Percentiles rank a stretch among this genome's conserved stretches.
Conservation (phyloP, 2,329 filamentous ascomycete species). For the Ascochyta viciae-villosae region DNA sequence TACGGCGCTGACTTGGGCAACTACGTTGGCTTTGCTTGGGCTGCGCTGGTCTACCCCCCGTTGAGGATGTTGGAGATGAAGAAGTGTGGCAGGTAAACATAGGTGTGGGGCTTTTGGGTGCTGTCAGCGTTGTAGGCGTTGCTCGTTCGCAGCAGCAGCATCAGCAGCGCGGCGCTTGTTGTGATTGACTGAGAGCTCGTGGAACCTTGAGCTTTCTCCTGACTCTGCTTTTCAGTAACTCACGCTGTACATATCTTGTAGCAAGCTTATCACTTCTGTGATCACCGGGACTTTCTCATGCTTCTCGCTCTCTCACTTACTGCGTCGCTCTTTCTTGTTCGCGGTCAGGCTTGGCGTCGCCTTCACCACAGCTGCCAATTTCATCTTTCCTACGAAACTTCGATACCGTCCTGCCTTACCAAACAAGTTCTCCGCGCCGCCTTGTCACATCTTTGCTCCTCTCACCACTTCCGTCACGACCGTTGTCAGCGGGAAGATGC, state of each 20-base stretch:
- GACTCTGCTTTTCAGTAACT: no score
- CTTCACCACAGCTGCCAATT: conserved; percentile 4
- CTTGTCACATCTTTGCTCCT: neutral
- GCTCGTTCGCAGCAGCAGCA: neutral
- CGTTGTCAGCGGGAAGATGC: neutral
- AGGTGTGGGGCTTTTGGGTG: neutral
- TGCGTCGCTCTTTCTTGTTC: no score
- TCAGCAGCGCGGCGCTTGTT: neutral
- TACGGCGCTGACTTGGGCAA: conserved; percentile 68
- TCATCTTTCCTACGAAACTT: neutral
- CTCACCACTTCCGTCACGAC: neutral
- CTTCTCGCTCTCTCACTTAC: neutral
- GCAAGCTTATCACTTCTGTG: no score
- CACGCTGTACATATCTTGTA: no score
- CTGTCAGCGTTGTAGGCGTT: neutral
- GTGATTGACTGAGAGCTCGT: neutral
- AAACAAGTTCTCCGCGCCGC: neutral
- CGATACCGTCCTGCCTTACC: neutral
- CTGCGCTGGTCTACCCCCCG: conserved; percentile 63
- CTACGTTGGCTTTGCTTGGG: conserved; percentile 67
- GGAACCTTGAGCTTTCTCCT: no score
- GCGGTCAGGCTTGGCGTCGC: neutral
- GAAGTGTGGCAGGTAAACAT: conserved; percentile 54
- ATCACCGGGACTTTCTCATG: no score
- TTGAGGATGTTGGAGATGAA: conserved; percentile 61